Evolutionary conservation across 805 yeast genomes (phyloP), one percentile per base, ranked within the genome.

Genomic region (Lipomyces yamadae): DNA sequence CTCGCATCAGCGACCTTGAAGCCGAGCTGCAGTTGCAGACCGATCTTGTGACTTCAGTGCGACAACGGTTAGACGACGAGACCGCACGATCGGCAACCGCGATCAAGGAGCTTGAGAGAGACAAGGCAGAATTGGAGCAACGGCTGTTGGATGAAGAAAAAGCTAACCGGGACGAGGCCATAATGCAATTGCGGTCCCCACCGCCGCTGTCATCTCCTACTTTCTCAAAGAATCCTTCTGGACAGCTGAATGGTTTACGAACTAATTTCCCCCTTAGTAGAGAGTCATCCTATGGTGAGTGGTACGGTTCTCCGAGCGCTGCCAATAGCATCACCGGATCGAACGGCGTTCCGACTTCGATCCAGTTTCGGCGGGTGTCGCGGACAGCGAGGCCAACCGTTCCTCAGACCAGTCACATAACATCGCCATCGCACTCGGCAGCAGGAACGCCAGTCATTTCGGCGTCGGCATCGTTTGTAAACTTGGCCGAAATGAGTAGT

Each of bases 91-190:
- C 66, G 10, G 33, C 61, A 37, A 35, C 61, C 58, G 53, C 70
- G 24, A 62, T 72, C 29, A 62, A 60, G n/a, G 69, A 65, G 50
- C 71, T 73, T 8, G 74, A 73, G 63, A 62, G 60, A 30, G 76
- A 73, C 33, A 73, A 71, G 50, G 8, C 59, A 4, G 65, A 65
- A 2, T 58, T 72, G 13, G 71, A 72, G 0, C 66, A 59, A 39
- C 35, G 58, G 34, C 58, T 69, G 63, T 71, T 10, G 65, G 70
- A n/a, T 33, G 69, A 33, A 61, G 78, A 56, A 57, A 71, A 7
- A 29, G 32, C 2, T 24, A 72, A 30, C 45, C 76, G 65, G 11
- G 71, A 68, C 15, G 70, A 67, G 30, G 55, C 61, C 6, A 29
- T 55, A 24, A 18, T 24, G 53, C 55, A 57, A 53, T 33, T 55